Conservation (phyloP, 768 basidiomycete species). For the Leccinum aurantiacum region DNA sequence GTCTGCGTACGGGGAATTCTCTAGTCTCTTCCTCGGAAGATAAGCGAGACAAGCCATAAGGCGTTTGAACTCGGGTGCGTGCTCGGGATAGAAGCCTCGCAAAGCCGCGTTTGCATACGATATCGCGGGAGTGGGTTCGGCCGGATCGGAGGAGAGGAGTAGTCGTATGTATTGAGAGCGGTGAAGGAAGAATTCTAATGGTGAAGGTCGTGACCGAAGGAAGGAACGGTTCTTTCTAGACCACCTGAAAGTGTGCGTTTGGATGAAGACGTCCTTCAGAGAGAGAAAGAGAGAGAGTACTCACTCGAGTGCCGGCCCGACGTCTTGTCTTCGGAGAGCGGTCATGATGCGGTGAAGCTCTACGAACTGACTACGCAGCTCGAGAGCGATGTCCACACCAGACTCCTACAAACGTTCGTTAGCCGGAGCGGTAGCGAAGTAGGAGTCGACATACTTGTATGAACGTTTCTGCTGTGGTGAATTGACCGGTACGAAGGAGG, state of each 20-base stretch:
- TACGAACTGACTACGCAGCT: slow-evolving; percentile 56
- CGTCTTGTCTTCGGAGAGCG: slow-evolving; percentile 62
- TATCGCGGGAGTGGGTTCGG: slow-evolving; percentile 59
- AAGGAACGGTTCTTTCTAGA: slow-evolving; percentile 62
- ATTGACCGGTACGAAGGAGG: slow-evolving; percentile 79
- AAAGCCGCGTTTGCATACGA: slow-evolving; percentile 72
- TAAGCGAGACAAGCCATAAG: slow-evolving; percentile 70
- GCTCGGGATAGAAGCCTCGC: slow-evolving; percentile 58
- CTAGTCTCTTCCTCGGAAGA: slow-evolving; percentile 65
- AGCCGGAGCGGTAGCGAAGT: neutral
- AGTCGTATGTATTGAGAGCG: slow-evolving; percentile 87
- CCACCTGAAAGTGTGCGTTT: slow-evolving; percentile 60
- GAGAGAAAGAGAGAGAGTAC: slow-evolving; percentile 21
- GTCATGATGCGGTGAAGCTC: slow-evolving; percentile 73
- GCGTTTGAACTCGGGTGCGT: slow-evolving; percentile 63
- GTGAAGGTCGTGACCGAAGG: slow-evolving; percentile 66
- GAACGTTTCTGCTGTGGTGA: slow-evolving; percentile 73
- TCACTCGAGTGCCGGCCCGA: slow-evolving; percentile 76
- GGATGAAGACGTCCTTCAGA: neutral
- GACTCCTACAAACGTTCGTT: slow-evolving; percentile 55
- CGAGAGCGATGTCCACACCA: slow-evolving; percentile 50
- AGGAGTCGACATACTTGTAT: slow-evolving; percentile 50
- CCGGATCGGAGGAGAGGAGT: slow-evolving; percentile 61
- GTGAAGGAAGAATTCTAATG: slow-evolving; percentile 88
- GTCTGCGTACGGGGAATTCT: slow-evolving; percentile 72